These are phyloP conservation scores for Mycena venus DNA, from an alignment of 768 basidiomycete genomes.

Conservation along the genomic window DNA sequence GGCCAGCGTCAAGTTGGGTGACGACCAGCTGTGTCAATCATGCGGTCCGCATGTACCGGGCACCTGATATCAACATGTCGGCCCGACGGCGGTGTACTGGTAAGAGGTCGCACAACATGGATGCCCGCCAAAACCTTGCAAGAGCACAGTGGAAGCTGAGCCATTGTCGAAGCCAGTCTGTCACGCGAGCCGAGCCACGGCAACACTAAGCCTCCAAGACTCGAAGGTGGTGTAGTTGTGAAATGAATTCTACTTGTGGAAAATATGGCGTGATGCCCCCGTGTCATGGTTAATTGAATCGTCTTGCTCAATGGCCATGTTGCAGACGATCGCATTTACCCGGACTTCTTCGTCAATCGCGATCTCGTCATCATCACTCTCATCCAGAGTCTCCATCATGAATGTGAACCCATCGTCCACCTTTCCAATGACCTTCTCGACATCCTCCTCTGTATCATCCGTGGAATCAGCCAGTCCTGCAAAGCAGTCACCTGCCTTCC, in stretches of 20 bases:
- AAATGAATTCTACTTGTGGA: conserved; percentile 6
- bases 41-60: neutral
- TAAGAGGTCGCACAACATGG: no score
- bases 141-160: no score
- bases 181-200: no score
- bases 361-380: conserved; percentile 8
- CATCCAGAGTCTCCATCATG: neutral
- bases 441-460: conserved; percentile 16
- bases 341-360: conserved; percentile 7
- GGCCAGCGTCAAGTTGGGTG: neutral
- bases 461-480: conserved; percentile 16
- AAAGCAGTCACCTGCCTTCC: conserved; percentile 3
- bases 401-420: neutral
- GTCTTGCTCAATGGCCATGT: neutral
- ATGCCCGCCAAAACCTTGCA: no score
- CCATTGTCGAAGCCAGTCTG: no score
- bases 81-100: neutral
- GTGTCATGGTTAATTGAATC: conserved; percentile 23
- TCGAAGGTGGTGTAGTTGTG: conserved; percentile 16
- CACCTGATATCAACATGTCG: neutral
- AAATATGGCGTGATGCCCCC: conserved; percentile 31
- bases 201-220: no score
- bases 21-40: neutral
- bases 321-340: neutral
- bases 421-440: neutral